Evolutionary conservation across 2,329 filamentous ascomycete genomes (phyloP), one percentile per base, ranked within the genome.

Genomic region (Albophoma yamanashiensis): DNA sequence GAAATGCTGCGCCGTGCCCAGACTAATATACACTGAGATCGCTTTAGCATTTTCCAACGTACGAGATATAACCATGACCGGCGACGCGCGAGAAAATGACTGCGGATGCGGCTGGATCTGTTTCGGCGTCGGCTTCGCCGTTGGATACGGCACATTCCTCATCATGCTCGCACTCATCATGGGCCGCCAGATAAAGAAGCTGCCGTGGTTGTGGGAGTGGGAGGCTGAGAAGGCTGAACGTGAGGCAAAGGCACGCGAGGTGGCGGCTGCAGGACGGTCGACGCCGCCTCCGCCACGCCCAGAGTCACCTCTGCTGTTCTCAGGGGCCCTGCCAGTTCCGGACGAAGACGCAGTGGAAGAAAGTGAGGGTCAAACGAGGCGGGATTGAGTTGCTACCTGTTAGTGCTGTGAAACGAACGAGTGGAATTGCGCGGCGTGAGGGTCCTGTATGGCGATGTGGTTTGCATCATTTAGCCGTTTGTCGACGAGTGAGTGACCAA

Each of bases 131-230:
- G 59, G 59, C 47, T 55, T 60, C 56, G 39, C 22, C 17, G 27
- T 55, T 36, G 59, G 59, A 12, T 60, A 50, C 59, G 59, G 56
- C 56, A 25, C 40, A 17, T 58, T 57, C 34, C 17, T 60, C 56
- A 25, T 58, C 31, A 55, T 55, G 40, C 36, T 60, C 17, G 56
- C 36, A 11, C 56, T 60, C n/a, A 11, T 60, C 12, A 56, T 60
- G 25, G 59, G 59, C 22, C 40, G 39, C 15, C 56, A 60, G 59
- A 58, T 60, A 42, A 58, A 4, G 47, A 47, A 47, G n/a, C 52
- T 60, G n/a, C 59, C 59, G 25, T 60, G 59, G 59, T 20, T 60
- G 45, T 60, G 59, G 59, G 56, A 58, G 22, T 43, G 31, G n/a
- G 59, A 60, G 34, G 14, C 50, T 4, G 59, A 53, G 34, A 34